Percentiles rank a stretch among this genome's conserved stretches.
phyloP scores from a whole-genome alignment of 176 grass and related monocot species.

The Phragmites australis region DNA sequence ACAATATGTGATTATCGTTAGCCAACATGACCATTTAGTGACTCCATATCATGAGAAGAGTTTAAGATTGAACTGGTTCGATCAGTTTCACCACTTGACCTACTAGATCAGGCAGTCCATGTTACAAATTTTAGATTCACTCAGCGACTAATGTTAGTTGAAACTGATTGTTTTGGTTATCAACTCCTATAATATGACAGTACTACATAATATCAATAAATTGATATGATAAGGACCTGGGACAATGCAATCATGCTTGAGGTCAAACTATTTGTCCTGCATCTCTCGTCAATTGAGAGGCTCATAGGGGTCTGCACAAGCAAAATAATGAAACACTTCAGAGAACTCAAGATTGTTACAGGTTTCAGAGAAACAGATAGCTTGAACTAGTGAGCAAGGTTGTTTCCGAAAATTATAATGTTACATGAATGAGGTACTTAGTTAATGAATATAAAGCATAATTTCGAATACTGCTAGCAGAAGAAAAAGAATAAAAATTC shows the following conservation, averaged over 20 bases:
- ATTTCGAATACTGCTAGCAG: not conserved
- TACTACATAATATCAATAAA: not conserved
- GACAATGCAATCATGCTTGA: conserved; percentile 72
- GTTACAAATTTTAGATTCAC: not conserved
- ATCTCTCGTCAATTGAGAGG: conserved; percentile 70
- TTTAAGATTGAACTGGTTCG: not conserved
- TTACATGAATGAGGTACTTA: conserved; percentile 9
- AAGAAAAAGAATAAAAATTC: not conserved
- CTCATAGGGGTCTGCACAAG: conserved; percentile 63
- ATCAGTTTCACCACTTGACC: not conserved
- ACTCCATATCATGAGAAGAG: not conserved
- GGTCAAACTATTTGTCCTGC: conserved; percentile 81
- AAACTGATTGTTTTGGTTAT: not conserved
- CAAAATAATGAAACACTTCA: conserved; percentile 29
- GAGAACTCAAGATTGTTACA: conserved; percentile 4
- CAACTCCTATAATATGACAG: not conserved
- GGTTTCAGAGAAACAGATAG: not conserved
- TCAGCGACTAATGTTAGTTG: not conserved
- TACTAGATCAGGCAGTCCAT: conserved; percentile 13
- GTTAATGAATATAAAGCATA: conserved; percentile 5
- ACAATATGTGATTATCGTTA: not conserved
- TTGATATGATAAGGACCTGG: conserved; percentile 42
- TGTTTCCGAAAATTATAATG: not conserved
- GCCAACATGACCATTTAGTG: not conserved
- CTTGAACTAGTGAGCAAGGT: conserved; percentile 6